A percentile compares a stretch with the other conserved stretches of the same genome.
These are phyloP conservation scores for Mortierella polycephala DNA, from an alignment of 371 early-diverging fungal genomes.

Conservation along the genomic window DNA sequence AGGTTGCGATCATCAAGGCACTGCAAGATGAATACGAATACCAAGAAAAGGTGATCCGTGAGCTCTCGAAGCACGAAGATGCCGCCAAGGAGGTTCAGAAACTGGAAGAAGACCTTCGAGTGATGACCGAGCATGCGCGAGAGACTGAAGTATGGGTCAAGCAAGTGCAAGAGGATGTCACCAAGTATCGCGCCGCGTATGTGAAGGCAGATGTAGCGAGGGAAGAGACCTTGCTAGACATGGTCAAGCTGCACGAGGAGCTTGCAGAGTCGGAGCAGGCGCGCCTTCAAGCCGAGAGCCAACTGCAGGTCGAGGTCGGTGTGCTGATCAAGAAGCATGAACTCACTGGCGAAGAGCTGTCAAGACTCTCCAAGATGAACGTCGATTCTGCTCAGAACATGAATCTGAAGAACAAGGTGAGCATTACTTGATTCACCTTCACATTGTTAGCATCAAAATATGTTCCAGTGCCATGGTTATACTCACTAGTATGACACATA, in stretches of 20 bases:
- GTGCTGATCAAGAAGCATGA: conserved; percentile 42
- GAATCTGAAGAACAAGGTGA: conserved; percentile 47
- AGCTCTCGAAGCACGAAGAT: conserved; percentile 48
- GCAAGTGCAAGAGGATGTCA: conserved; percentile 35
- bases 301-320: conserved; percentile 37
- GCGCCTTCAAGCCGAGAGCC: conserved; percentile 32
- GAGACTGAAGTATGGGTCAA: conserved; percentile 52
- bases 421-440: background rate
- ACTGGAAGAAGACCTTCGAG: conserved; percentile 36
- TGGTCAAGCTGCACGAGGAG: conserved; percentile 48
- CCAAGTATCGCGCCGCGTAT: conserved; percentile 46
- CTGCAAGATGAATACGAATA: conserved; percentile 51
- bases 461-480: too few species aligned
- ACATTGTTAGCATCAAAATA: too few species aligned
- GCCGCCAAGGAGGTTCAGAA: conserved; percentile 27
- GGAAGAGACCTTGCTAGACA: conserved; percentile 48
- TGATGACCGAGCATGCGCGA: conserved; percentile 24
- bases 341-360: conserved; percentile 23
- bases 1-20: conserved; percentile 46
- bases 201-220: conserved; percentile 46
- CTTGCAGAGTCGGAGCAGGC: conserved; percentile 36
- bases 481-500: background rate
- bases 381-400: conserved; percentile 43
- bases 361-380: conserved; percentile 44
- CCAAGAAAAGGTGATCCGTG: conserved; percentile 44